These are phyloP conservation scores for Syncephalastrum sp. DNA, from an alignment of 371 early-diverging fungal species.

Conservation along the genomic window DNA sequence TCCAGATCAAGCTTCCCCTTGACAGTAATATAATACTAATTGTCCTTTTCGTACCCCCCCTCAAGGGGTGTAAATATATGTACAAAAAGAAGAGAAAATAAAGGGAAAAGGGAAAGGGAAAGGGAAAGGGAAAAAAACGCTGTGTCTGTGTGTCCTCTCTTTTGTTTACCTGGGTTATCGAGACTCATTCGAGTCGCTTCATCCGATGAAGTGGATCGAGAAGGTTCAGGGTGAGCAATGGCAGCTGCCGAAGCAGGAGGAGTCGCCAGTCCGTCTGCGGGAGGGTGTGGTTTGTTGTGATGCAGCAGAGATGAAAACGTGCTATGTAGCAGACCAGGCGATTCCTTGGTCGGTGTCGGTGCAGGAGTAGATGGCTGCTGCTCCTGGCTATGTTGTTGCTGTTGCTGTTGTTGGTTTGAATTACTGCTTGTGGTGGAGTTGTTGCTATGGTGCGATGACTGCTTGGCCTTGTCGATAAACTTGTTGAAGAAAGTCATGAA, in stretches of 20 bases:
- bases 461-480: slow-evolving; percentile 25
- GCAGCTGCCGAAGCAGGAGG: slow-evolving; percentile 7
- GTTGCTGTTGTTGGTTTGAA: slow-evolving; percentile 11
- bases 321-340: slow-evolving; percentile 10
- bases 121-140: no score
- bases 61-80: not conserved
- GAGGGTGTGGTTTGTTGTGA: slow-evolving; percentile 6
- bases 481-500: slow-evolving; percentile 27
- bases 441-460: slow-evolving; percentile 7
- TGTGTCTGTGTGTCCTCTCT: not conserved
- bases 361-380: slow-evolving; percentile 14
- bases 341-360: slow-evolving; percentile 14
- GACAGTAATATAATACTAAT: no score
- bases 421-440: slow-evolving; percentile 12
- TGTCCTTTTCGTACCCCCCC: not conserved
- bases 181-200: slow-evolving; percentile 26
- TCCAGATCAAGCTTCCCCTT: not conserved
- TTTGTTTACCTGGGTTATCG: slow-evolving; percentile 16
- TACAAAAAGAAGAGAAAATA: no score
- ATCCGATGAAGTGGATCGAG: slow-evolving; percentile 13
- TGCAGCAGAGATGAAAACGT: slow-evolving; percentile 4
- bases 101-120: no score
- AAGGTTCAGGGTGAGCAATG: slow-evolving; percentile 11
- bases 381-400: slow-evolving; percentile 11
- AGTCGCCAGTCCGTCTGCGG: slow-evolving; percentile 7